A percentile compares a stretch with the other conserved stretches of the same genome.
phyloP scores from a whole-genome alignment of 352 stramenopile species.

The Pythium insidiosum region DNA sequence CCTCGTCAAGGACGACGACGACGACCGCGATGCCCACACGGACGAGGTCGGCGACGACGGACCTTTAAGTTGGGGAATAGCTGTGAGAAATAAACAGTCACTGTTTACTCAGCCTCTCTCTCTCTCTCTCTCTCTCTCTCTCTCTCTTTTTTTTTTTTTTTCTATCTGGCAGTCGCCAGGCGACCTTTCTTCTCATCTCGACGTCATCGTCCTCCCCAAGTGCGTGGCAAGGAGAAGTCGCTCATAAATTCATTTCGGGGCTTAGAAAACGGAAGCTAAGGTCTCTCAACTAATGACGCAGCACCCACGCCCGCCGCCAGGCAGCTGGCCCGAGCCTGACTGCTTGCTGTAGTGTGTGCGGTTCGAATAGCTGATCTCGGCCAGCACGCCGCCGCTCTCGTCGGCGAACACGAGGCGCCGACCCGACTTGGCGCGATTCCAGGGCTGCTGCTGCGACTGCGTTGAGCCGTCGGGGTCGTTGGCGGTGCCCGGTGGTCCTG shows the following conservation, averaged over 20 bases:
- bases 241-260: no score
- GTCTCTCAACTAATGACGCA: constrained; percentile 40
- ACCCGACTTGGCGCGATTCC: constrained; percentile 17
- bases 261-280: no score
- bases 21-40: neutral
- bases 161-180: neutral
- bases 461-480: no score
- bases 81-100: constrained; percentile 27
- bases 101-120: constrained; percentile 15
- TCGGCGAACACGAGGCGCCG: constrained; percentile 58
- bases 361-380: constrained; percentile 65
- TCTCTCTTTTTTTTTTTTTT: neutral
- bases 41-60: no score
- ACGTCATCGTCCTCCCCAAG: no score
- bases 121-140: neutral
- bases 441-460: constrained; percentile 3
- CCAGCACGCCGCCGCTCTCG: constrained; percentile 39
- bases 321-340: constrained; percentile 19
- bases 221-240: no score
- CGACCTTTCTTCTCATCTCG: no score
- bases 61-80: constrained; percentile 21
- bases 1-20: no score
- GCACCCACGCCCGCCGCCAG: constrained; percentile 21
- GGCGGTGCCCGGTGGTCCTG: no score
- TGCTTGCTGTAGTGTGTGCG: constrained; percentile 80